Evolutionary conservation across 2,329 filamentous ascomycete species (phyloP), one percentile per base, ranked within the genome.

Genomic region (Trichoderma sp.): DNA sequence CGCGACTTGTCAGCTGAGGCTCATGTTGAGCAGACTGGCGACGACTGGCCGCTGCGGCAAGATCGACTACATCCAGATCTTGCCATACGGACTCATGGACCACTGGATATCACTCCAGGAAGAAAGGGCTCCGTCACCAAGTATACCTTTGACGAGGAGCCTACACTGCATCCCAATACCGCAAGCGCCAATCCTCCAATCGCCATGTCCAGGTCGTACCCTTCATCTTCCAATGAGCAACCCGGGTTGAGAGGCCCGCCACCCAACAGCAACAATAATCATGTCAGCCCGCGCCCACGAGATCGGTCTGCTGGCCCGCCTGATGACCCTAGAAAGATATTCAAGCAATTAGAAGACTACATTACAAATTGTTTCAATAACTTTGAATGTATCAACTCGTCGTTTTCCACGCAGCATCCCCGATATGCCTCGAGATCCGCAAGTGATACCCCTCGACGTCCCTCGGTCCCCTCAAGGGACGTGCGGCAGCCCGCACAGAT

Each of bases 311-410:
- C 76, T n/a, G 71, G 71, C 18, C 63, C 72, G 9, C 77, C 79
- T 3, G 77, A 77, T 24, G 87, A 87, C 4, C 84, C 88, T 3
- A 91, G 89, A 80, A 87, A 86, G 50, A 90, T 96, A 12, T 98
- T 98, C 82, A 92, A 90, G 76, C 88, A 89, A 6, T 82, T 98
- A 16, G 94, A 97, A 83, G 93, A 95, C 76, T 96, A 97, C 80
- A 89, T 98, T 56, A 85, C 91, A 67, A 83, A 85, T 24, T 93
- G 90, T 78, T 94, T 97, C 79, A 45, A 14, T 71, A 71, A 89
- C 90, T 73, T 91, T 78, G 88, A 93, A 71, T 92, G 89, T 77
- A 84, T 98, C n/a, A 97, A 97, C 81, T 87, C 86, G 16, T 95
- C 95, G 0, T 98, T 98, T 27, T 75, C 68, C 81, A 85, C 88